Percentiles rank a stretch among this genome's conserved stretches.
phyloP scores from a whole-genome alignment of 2,329 filamentous ascomycete genomes.

The Thelonectria blattea region DNA sequence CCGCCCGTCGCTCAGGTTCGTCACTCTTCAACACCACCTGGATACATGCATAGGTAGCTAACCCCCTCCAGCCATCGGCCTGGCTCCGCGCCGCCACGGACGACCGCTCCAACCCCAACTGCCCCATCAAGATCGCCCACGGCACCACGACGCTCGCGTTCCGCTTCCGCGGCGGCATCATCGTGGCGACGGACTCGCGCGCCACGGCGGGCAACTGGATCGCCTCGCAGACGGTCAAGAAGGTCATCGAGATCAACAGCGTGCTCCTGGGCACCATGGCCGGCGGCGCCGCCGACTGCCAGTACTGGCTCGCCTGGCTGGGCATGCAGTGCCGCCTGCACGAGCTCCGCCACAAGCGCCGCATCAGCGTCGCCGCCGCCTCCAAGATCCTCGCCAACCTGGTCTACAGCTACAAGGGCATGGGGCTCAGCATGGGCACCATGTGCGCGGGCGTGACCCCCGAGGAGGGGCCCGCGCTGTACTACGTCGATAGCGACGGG shows the following conservation, averaged over 20 bases:
- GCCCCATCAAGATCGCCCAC: constrained; percentile 99
- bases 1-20: constrained; percentile 89
- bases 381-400: constrained; percentile 99
- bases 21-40: constrained; percentile 26
- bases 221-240: constrained; percentile 99
- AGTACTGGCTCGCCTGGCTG: constrained; percentile 99
- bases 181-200: constrained; percentile 96
- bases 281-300: constrained; percentile 97
- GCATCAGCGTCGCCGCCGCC: constrained; percentile 95
- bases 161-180: constrained; percentile 97
- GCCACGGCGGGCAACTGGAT: constrained; percentile 99
- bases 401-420: constrained; percentile 98
- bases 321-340: constrained; percentile 99
- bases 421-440: constrained; percentile 98
- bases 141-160: constrained; percentile 98
- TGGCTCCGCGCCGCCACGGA: constrained; percentile 98
- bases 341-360: constrained; percentile 98
- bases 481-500: constrained; percentile 96
- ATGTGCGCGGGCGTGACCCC: constrained; percentile 98
- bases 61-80: constrained; percentile 71
- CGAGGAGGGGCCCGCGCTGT: constrained; percentile 94
- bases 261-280: constrained; percentile 97
- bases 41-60: constrained; percentile 12
- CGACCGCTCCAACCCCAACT: constrained; percentile 94
- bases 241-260: constrained; percentile 98